Evolutionary conservation across 345 rosid genomes (phyloP).

Genomic region (Salix caprea): DNA sequence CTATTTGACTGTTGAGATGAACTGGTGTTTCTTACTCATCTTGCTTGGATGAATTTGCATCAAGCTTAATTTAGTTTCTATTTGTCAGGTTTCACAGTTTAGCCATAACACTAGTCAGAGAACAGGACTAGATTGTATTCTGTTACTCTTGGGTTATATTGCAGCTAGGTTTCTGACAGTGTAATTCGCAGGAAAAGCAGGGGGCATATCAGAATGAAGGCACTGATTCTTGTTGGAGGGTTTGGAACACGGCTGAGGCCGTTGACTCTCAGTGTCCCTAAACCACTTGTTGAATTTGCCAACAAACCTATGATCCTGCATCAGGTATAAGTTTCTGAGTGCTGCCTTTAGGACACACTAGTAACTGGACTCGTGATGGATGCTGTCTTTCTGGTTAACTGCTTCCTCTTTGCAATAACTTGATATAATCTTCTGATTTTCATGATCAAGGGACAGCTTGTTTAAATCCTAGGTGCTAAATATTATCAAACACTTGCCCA

Average conservation of each 20-base stretch:
- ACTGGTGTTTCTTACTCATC: neutral
- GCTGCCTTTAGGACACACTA: neutral
- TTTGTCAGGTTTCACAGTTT: neutral
- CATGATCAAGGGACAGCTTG: neutral
- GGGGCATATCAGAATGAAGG: slow-evolving; percentile 66
- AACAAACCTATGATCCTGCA: slow-evolving; percentile 99
- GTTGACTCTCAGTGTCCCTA: slow-evolving; percentile 91
- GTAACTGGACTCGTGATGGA: neutral
- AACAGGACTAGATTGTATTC: neutral
- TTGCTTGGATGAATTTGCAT: neutral
- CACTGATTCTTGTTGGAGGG: slow-evolving; percentile 98
- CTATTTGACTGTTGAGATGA: neutral
- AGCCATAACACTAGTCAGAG: neutral
- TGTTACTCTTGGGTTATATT: neutral
- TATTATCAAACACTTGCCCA: neutral
- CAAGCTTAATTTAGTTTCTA: neutral
- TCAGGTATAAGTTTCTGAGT: slow-evolving; percentile 51
- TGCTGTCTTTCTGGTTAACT: neutral
- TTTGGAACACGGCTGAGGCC: slow-evolving; percentile 98
- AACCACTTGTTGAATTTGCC: slow-evolving; percentile 97
- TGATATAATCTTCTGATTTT: neutral
- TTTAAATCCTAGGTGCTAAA: neutral
- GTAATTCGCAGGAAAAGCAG: slow-evolving; percentile 34
- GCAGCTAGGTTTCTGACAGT: slow-evolving; percentile 11
- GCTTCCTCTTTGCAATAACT: neutral